These are phyloP conservation scores for Mucor velutinosus DNA, from an alignment of 371 early-diverging fungal genomes.

Conservation along the genomic window DNA sequence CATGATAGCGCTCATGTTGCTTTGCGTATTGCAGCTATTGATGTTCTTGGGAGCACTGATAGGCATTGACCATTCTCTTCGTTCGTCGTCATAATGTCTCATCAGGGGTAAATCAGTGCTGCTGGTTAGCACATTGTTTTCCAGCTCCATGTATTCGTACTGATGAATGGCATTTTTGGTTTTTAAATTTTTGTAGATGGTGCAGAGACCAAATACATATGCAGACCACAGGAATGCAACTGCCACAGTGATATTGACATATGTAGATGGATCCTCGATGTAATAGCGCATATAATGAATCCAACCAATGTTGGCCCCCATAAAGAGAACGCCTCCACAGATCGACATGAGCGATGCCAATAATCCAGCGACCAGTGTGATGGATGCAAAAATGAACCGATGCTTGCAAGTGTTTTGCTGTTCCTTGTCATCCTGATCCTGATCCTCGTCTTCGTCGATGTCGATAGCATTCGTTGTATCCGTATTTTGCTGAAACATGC, in stretches of 20 bases:
- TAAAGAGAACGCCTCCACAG: slow-evolving; percentile 37
- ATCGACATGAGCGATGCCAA: slow-evolving; percentile 33
- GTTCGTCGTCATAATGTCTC: not conserved
- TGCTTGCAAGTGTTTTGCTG: slow-evolving; percentile 32
- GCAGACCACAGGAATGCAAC: slow-evolving; percentile 42
- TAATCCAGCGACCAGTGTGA: slow-evolving; percentile 36
- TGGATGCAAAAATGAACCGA: slow-evolving; percentile 36
- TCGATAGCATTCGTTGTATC: slow-evolving; percentile 1
- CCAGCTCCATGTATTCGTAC: slow-evolving; percentile 37
- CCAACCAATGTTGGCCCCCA: slow-evolving; percentile 47
- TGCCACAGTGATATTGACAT: slow-evolving; percentile 38
- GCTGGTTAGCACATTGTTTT: slow-evolving; percentile 11
- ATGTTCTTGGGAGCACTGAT: not conserved
- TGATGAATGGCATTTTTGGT: slow-evolving; percentile 49
- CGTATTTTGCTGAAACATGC: slow-evolving; percentile 26
- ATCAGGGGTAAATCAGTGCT: slow-evolving; percentile 10
- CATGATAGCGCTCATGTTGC: not conserved
- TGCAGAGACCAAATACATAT: slow-evolving; percentile 60
- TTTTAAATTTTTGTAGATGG: slow-evolving; percentile 51
- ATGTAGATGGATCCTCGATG: slow-evolving; percentile 36
- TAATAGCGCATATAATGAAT: slow-evolving; percentile 36
- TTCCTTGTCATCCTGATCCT: not conserved
- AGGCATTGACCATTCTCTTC: slow-evolving; percentile 3
- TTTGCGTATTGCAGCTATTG: not conserved
- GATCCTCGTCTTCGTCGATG: slow-evolving; percentile 24